A percentile compares a stretch with the other conserved stretches of the same genome.
phyloP scores from a whole-genome alignment of 176 grass and related monocot species.

The Oryza brachyantha region DNA sequence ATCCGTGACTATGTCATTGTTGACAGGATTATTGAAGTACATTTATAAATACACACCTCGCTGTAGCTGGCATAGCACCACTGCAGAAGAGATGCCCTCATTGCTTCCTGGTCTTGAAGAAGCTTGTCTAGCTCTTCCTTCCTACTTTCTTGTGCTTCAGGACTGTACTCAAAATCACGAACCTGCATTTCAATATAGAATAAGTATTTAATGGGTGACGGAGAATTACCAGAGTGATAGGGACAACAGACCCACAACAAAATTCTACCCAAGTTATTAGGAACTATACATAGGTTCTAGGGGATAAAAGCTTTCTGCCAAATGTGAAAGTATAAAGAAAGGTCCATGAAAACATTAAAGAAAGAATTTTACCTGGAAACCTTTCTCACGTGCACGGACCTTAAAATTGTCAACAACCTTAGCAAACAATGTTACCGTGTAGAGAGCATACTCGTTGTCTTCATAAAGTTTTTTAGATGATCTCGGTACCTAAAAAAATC shows the following conservation, averaged over 20 bases:
- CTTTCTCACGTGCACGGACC: constrained; percentile 71
- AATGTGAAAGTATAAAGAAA: not conserved
- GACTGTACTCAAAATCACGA: constrained; percentile 91
- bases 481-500: constrained; percentile 68
- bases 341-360: not conserved
- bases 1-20: not conserved
- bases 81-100: constrained; percentile 80
- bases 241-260: not conserved
- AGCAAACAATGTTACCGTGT: constrained; percentile 87
- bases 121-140: constrained; percentile 91
- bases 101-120: constrained; percentile 77
- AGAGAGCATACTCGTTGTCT: constrained; percentile 91
- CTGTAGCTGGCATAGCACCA: constrained; percentile 98
- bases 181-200: constrained; percentile 45
- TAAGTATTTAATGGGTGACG: not conserved
- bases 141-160: constrained; percentile 72
- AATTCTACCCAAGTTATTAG: not conserved
- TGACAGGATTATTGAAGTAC: constrained; percentile 2
- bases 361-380: constrained; percentile 70
- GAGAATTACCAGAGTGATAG: not conserved
- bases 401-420: constrained; percentile 94
- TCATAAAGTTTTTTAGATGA: constrained; percentile 80
- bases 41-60: constrained; percentile 54
- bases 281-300: not conserved
- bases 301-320: not conserved